Conservation (phyloP, 176 grass and related monocot genomes). For the Otatea glauca region DNA sequence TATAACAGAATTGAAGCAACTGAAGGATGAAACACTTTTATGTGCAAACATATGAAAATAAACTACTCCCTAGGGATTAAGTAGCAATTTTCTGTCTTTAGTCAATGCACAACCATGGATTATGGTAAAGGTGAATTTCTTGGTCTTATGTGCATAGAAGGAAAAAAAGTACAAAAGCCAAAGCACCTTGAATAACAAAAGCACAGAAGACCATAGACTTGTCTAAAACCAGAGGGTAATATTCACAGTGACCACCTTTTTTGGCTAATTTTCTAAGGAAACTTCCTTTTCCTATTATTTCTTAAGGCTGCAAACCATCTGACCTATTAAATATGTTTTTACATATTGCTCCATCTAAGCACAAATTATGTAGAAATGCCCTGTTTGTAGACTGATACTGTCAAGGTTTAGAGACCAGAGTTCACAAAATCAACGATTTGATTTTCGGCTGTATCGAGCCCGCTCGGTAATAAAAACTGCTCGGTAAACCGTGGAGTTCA, state of each 20-base stretch:
- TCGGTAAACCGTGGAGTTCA: too few relatives aligned
- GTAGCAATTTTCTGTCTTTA: neutral
- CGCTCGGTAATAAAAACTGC: too few relatives aligned
- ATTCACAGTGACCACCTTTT: neutral
- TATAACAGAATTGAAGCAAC: slow-evolving; percentile 34
- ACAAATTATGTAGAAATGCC: neutral
- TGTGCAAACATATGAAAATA: slow-evolving; percentile 6
- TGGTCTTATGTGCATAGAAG: neutral
- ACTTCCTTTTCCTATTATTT: neutral
- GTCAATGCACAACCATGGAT: neutral
- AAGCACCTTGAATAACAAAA: neutral
- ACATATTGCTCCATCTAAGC: neutral
- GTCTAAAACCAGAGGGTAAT: neutral
- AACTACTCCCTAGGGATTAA: neutral
- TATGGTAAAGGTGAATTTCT: neutral
- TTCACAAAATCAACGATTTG: too few relatives aligned
- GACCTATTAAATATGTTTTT: neutral
- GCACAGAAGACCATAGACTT: neutral
- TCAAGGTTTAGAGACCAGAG: neutral
- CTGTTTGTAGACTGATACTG: neutral
- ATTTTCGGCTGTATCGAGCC: too few relatives aligned
- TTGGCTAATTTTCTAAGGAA: neutral
- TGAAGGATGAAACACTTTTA: slow-evolving; percentile 22
- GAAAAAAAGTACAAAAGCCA: neutral
- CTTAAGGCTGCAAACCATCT: neutral